Evolutionary conservation across 2,329 filamentous ascomycete species (phyloP), one percentile per base, ranked within the genome.

Genomic region (Paraphoma chrysanthemicola): DNA sequence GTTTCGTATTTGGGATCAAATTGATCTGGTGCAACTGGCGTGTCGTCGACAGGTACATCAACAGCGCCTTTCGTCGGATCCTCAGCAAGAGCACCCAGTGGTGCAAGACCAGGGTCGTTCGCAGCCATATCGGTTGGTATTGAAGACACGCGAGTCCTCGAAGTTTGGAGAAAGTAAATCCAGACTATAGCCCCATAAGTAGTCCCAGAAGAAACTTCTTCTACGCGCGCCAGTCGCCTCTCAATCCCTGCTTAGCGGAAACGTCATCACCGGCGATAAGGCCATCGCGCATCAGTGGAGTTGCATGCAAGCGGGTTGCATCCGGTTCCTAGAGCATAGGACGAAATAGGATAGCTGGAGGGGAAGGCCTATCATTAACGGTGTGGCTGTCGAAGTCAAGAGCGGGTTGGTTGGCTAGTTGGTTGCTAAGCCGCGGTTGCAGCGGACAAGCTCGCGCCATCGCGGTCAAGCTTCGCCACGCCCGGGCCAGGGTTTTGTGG

Each of bases 1-100:
- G 85, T 86, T 62, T 81, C 79, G 62, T 80, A 85, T 57, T 73
- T 76, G 30, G 80, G 78, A 54, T 86, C 83, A 62, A 85, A 83
- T 62, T 85, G 82, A 63, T 86, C 83, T 1, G 83, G 83, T 17
- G 82, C 82, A 16, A 82, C 72, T 4, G 80, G 80, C 36, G 72
- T 76, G 16, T 82, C 78, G 43, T 77, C 71, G 16, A 60, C 48
- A 8, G 66, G 61, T 28, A 67, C 54, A 23, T 54, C 55, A 0
- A 69, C 39, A 17, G 64, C 64, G 42, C 66, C 64, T 31, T 68
- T 68, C 11, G 52, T 59, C 1, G 66, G 55, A 11, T 69, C 66
- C 23, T 62, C 60, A 46, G 64, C 63, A 4, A 50, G 57, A 46
- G 66, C 64, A 43, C 59, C 61, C 30, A 66, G 54, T 23, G 66